Evolutionary conservation across 768 basidiomycete species (phyloP).

Genomic region (Botryobasidium botryosum): DNA sequence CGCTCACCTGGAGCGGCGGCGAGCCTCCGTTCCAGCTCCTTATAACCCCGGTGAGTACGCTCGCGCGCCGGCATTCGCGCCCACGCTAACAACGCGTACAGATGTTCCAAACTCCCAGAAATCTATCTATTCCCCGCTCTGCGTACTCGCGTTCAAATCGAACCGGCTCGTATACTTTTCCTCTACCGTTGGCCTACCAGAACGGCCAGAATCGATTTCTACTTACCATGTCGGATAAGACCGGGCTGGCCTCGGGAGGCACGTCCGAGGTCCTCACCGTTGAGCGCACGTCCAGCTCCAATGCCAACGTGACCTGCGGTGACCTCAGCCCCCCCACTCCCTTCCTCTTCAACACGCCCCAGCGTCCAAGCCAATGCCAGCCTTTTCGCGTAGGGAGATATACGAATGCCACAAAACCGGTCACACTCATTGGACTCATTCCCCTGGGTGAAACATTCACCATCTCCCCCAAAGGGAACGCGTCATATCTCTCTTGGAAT

Average conservation of each 20-base stretch:
- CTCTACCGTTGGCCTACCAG: conserved; percentile 3
- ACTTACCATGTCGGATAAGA: conserved; percentile 10
- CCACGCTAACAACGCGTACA: too few species aligned
- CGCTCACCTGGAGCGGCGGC: conserved; percentile 9
- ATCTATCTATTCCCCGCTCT: conserved; percentile 4
- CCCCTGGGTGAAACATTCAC: conserved; percentile 5
- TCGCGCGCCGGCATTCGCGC: neutral
- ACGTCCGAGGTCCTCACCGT: conserved; percentile 7
- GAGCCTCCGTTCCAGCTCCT: conserved; percentile 6
- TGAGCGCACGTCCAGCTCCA: conserved; percentile 1
- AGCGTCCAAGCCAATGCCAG: too few species aligned
- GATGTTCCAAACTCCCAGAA: conserved; percentile 7
- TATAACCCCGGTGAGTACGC: conserved; percentile 9
- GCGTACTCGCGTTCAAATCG: conserved; percentile 4
- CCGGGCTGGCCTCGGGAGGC: conserved; percentile 10
- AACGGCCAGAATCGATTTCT: conserved; percentile 6
- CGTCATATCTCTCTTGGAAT: conserved; percentile 7
- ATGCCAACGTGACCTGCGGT: too few species aligned
- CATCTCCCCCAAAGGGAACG: neutral
- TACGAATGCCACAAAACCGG: neutral
- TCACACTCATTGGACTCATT: conserved; percentile 4
- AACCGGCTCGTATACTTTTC: conserved; percentile 5
- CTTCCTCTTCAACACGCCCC: too few species aligned
- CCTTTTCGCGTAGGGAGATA: too few species aligned
- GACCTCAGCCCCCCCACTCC: too few species aligned